Evolutionary conservation across 345 rosid genomes (phyloP).

Genomic region (Brassica carinata): DNA sequence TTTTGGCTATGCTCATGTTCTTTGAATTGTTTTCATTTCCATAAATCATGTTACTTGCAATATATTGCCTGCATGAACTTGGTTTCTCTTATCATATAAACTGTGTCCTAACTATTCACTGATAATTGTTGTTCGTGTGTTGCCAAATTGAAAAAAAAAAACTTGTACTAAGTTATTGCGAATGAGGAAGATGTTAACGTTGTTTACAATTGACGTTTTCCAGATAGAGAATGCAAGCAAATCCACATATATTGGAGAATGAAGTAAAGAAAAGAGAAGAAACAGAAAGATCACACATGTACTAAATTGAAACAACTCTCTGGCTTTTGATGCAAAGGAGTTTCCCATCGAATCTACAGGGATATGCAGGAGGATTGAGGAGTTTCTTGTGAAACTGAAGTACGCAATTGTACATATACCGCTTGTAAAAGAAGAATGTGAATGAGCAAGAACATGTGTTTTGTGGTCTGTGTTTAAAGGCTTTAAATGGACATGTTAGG

Average conservation of each 20-base stretch:
- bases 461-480: slow-evolving; percentile 24
- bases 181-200: neutral
- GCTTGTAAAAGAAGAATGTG: slow-evolving; percentile 14
- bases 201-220: slow-evolving; percentile 1
- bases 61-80: neutral
- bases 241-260: slow-evolving; percentile 6
- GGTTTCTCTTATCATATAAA: neutral
- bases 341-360: slow-evolving; percentile 4
- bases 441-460: slow-evolving; percentile 26
- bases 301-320: neutral
- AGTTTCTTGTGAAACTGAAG: slow-evolving; percentile 17
- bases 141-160: neutral
- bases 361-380: slow-evolving; percentile 1
- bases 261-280: neutral
- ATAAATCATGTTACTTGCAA: neutral
- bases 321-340: neutral
- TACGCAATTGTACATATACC: slow-evolving; percentile 31
- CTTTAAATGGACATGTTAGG: neutral
- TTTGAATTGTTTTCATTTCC: neutral
- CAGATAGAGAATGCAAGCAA: slow-evolving; percentile 18
- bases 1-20: neutral
- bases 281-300: slow-evolving; percentile 8
- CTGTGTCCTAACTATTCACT: neutral
- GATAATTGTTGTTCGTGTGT: neutral
- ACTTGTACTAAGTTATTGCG: neutral